These are phyloP conservation scores for Cyanidioschyzon merolae DNA, from an alignment of 23 red algal species.

Conservation along the genomic window DNA sequence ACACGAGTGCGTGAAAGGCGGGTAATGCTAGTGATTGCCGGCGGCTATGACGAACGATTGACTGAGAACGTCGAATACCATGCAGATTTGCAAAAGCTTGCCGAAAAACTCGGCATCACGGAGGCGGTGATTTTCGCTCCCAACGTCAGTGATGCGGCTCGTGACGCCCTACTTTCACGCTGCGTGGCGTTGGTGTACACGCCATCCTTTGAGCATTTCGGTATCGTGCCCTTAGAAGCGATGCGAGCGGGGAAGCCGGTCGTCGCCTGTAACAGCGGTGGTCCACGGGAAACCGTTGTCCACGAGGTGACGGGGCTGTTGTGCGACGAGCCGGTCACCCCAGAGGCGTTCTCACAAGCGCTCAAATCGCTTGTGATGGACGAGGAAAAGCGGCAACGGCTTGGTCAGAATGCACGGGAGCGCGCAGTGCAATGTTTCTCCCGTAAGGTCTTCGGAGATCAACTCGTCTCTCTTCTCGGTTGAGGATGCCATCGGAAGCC, in stretches of 20 bases:
- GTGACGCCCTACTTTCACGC: constrained; percentile 26
- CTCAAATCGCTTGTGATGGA: background rate
- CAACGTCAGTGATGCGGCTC: constrained; percentile 44
- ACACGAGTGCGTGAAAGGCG: background rate
- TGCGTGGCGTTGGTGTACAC: constrained; percentile 66
- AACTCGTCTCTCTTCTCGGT: background rate
- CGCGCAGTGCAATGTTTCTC: background rate
- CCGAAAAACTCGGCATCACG: constrained; percentile 8
- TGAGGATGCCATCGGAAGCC: no score
- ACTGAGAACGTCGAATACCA: constrained; percentile 58
- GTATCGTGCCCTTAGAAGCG: constrained; percentile 95
- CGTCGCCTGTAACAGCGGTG: constrained; percentile 59
- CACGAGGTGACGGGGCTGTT: constrained; percentile 66
- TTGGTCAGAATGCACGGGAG: background rate
- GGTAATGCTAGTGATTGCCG: constrained; percentile 44
- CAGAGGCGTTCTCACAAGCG: background rate
- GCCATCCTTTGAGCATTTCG: constrained; percentile 81
- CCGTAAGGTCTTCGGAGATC: background rate
- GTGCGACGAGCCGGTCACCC: constrained; percentile 28
- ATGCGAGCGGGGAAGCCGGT: constrained; percentile 64
- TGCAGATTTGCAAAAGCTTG: constrained; percentile 24
- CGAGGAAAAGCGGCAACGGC: background rate
- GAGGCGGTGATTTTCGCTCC: constrained; percentile 23
- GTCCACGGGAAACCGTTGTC: constrained; percentile 65
- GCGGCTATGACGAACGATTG: constrained; percentile 74